phyloP scores from a whole-genome alignment of 306 rosid genomes.

The Vigna reflexopilosa region DNA sequence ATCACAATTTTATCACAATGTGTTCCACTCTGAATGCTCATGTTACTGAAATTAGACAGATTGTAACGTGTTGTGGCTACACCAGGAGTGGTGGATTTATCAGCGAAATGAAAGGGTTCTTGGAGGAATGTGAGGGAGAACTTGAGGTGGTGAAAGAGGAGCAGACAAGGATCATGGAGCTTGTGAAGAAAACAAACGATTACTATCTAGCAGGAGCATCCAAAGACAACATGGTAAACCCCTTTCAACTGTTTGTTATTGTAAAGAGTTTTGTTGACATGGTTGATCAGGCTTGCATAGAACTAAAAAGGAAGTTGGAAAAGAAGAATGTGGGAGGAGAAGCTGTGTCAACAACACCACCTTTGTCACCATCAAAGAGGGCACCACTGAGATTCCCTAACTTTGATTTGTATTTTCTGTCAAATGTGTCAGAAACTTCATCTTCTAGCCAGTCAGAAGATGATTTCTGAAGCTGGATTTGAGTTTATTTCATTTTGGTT shows the following conservation, averaged over 20 bases:
- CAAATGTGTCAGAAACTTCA: slow-evolving; percentile 48
- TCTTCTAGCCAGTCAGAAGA: slow-evolving; percentile 65
- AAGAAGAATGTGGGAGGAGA: slow-evolving; percentile 52
- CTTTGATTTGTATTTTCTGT: slow-evolving; percentile 55
- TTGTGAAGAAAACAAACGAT: slow-evolving; percentile 72
- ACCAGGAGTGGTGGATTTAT: slow-evolving; percentile 58
- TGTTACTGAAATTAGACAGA: slow-evolving; percentile 54
- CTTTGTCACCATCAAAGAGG: slow-evolving; percentile 60
- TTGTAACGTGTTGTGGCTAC: slow-evolving; percentile 49
- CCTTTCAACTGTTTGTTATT: slow-evolving; percentile 66
- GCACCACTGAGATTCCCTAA: slow-evolving; percentile 49
- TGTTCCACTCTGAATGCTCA: slow-evolving; percentile 53
- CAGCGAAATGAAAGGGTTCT: slow-evolving; percentile 67
- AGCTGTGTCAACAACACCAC: slow-evolving; percentile 47
- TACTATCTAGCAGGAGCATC: slow-evolving; percentile 68
- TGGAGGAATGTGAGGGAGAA: slow-evolving; percentile 75
- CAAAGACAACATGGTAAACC: slow-evolving; percentile 55
- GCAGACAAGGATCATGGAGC: slow-evolving; percentile 61
- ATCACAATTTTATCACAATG: slow-evolving; percentile 52
- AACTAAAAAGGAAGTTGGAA: slow-evolving; percentile 54
- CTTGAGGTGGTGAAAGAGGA: slow-evolving; percentile 67
- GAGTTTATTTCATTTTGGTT: slow-evolving; percentile 39
- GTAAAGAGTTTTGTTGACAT: slow-evolving; percentile 72
- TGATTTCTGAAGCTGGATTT: slow-evolving; percentile 55
- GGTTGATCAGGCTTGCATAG: slow-evolving; percentile 67